A percentile compares a stretch with the other conserved stretches of the same genome.
Evolutionary conservation across 1,139 yeast genomes (phyloP).

Genomic region (Magnusiomyces ingens): DNA sequence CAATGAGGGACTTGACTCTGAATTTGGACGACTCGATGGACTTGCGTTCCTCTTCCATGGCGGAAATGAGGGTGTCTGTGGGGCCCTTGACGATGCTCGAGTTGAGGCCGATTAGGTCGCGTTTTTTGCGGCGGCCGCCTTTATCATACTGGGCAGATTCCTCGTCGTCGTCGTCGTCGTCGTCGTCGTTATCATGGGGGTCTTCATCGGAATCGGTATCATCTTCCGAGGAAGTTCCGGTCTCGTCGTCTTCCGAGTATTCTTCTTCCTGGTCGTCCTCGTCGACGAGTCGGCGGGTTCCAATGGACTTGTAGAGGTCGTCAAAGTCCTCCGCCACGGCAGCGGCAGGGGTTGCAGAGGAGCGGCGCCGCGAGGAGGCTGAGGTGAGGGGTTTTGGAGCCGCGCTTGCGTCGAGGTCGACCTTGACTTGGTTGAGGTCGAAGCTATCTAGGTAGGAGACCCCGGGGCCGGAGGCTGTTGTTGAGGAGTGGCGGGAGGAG

Average conservation of each 20-base stretch:
- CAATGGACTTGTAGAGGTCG: slow-evolving; percentile 16
- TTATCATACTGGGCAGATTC: slow-evolving; percentile 42
- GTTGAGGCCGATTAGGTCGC: slow-evolving; percentile 15
- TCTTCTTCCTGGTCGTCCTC: slow-evolving; percentile 15
- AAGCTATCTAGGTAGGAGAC: background rate
- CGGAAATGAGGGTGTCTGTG: slow-evolving; percentile 39
- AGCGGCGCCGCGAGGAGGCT: background rate
- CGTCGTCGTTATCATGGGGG: slow-evolving; percentile 32
- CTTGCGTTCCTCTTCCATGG: slow-evolving; percentile 29
- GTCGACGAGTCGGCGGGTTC: slow-evolving; percentile 16
- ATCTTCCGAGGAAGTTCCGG: slow-evolving; percentile 16
- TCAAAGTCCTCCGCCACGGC: slow-evolving; percentile 22
- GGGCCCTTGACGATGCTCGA: slow-evolving; percentile 25
- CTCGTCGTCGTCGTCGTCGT: slow-evolving; percentile 53
- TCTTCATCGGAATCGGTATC: slow-evolving; percentile 23
- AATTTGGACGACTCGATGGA: slow-evolving; percentile 20
- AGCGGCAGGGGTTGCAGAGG: background rate
- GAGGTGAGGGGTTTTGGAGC: background rate
- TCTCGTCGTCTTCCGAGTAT: slow-evolving; percentile 18
- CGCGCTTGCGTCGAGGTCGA: background rate
- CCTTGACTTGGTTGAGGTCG: background rate
- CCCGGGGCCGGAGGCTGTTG: background rate
- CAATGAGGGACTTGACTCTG: slow-evolving; percentile 34
- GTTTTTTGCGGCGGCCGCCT: slow-evolving; percentile 10
- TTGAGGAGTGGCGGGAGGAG: background rate